These are phyloP conservation scores for Talaromyces wortmannii DNA, from an alignment of 495 filamentous ascomycete species.

Conservation along the genomic window DNA sequence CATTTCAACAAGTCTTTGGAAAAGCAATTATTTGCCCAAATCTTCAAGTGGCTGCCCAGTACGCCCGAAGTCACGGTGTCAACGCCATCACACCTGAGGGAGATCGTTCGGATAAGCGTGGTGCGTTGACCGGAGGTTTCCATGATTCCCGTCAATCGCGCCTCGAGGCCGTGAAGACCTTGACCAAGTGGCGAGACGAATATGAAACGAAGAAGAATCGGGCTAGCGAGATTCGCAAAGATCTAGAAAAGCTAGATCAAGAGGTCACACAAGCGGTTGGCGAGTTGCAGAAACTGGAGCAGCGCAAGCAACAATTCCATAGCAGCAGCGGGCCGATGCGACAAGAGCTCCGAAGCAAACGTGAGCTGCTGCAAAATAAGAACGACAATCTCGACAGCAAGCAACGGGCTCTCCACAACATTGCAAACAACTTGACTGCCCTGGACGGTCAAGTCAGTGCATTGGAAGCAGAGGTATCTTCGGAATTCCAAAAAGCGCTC, in stretches of 20 bases:
- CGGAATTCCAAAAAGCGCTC: conserved; percentile 88
- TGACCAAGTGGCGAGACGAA: conserved; percentile 66
- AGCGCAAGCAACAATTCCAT: conserved; percentile 69
- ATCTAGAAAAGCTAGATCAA: conserved; percentile 74
- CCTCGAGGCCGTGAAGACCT: conserved; percentile 72
- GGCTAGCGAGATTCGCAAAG: conserved; percentile 49
- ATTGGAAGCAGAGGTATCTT: conserved; percentile 70
- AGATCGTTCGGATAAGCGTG: conserved; percentile 87
- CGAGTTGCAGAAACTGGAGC: conserved; percentile 76
- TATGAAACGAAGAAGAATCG: conserved; percentile 59
- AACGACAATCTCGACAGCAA: conserved; percentile 71
- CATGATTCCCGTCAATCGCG: conserved; percentile 77
- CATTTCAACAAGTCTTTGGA: conserved; percentile 90
- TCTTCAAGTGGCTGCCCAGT: conserved; percentile 76
- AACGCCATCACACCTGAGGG: conserved; percentile 92
- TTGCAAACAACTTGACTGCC: conserved; percentile 69
- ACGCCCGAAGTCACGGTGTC: conserved; percentile 82
- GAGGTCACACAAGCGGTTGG: conserved; percentile 76
- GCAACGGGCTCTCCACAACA: conserved; percentile 56
- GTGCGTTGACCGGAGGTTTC: conserved; percentile 90
- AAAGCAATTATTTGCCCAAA: conserved; percentile 93
- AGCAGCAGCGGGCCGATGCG: conserved; percentile 75
- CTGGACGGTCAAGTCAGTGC: conserved; percentile 65
- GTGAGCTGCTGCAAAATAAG: conserved; percentile 63
- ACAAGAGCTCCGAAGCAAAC: conserved; percentile 64